A percentile compares a stretch with the other conserved stretches of the same genome.
These are phyloP conservation scores for Chalciporus pseudorubinellus DNA, from an alignment of 768 basidiomycete species.

Conservation along the genomic window DNA sequence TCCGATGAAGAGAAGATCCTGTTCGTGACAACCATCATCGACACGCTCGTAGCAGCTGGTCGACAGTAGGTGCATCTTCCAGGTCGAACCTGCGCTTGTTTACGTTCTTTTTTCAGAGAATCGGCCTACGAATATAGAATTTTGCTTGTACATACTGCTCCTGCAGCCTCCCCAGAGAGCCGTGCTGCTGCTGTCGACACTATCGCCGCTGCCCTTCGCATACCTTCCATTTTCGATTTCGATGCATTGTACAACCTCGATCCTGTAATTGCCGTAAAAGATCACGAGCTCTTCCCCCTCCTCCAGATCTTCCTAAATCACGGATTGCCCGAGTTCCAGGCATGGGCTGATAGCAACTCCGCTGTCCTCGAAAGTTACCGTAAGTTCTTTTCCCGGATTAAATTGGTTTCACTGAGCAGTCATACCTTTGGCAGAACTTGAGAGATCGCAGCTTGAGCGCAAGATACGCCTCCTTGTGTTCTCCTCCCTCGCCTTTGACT, in stretches of 20 bases:
- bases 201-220: conserved; percentile 62
- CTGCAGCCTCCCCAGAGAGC: conserved; percentile 49
- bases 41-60: conserved; percentile 54
- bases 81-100: not conserved
- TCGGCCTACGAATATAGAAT: conserved; percentile 64
- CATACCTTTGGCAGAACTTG: conserved; percentile 44
- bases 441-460: conserved; percentile 57
- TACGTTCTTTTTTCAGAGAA: conserved; percentile 37
- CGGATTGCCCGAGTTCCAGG: conserved; percentile 57
- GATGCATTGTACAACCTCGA: conserved; percentile 78
- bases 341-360: conserved; percentile 56
- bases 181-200: conserved; percentile 55
- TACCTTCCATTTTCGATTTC: conserved; percentile 74
- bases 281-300: conserved; percentile 71
- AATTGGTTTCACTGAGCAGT: not conserved
- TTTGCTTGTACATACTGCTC: conserved; percentile 58
- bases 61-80: conserved; percentile 49
- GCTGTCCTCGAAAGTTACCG: conserved; percentile 54
- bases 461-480: conserved; percentile 80
- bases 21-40: conserved; percentile 64
- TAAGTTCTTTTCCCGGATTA: conserved; percentile 30
- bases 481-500: conserved; percentile 72
- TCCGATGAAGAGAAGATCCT: conserved; percentile 57
- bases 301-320: conserved; percentile 70
- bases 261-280: conserved; percentile 60